Evolutionary conservation across 352 stramenopile species (phyloP).

Genomic region (Globisporangium lucens): DNA sequence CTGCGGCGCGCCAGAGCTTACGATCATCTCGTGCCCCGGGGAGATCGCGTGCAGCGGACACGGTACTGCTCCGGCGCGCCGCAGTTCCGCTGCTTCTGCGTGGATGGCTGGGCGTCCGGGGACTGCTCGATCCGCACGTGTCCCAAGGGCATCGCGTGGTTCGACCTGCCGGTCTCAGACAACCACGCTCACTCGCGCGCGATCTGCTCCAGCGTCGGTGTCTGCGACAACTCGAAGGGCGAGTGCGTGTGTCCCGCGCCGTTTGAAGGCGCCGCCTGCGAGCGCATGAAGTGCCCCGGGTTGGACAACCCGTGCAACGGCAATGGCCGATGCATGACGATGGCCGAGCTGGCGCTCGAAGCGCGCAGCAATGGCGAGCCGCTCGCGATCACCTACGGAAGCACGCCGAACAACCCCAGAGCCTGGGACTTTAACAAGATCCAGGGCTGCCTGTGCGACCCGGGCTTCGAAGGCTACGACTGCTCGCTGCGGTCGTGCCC

Average conservation of each 20-base stretch:
- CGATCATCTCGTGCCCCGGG: constrained; percentile 54
- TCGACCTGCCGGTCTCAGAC: constrained; percentile 52
- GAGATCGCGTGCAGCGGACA: constrained; percentile 68
- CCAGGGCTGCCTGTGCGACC: constrained; percentile 86
- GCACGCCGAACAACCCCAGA: constrained; percentile 56
- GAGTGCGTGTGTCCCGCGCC: constrained; percentile 58
- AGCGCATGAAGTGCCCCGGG: constrained; percentile 68
- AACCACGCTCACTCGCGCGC: constrained; percentile 53
- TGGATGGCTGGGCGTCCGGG: constrained; percentile 51
- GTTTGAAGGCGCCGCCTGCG: constrained; percentile 67
- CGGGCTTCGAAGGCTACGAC: constrained; percentile 80
- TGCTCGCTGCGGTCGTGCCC: constrained; percentile 67
- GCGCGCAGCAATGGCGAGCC: constrained; percentile 50
- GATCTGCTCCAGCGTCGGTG: constrained; percentile 63
- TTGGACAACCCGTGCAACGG: constrained; percentile 52
- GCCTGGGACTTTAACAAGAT: constrained; percentile 90
- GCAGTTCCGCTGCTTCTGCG: constrained; percentile 72
- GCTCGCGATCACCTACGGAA: constrained; percentile 53
- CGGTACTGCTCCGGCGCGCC: constrained; percentile 66
- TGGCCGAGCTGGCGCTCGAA: constrained; percentile 56
- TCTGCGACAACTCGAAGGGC: constrained; percentile 59
- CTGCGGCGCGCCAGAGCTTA: constrained; percentile 50
- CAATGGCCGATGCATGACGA: constrained; percentile 65
- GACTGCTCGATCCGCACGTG: constrained; percentile 75
- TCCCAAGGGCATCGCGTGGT: constrained; percentile 59